Conservation (phyloP, 306 rosid genomes). For the Lupinus albus region DNA sequence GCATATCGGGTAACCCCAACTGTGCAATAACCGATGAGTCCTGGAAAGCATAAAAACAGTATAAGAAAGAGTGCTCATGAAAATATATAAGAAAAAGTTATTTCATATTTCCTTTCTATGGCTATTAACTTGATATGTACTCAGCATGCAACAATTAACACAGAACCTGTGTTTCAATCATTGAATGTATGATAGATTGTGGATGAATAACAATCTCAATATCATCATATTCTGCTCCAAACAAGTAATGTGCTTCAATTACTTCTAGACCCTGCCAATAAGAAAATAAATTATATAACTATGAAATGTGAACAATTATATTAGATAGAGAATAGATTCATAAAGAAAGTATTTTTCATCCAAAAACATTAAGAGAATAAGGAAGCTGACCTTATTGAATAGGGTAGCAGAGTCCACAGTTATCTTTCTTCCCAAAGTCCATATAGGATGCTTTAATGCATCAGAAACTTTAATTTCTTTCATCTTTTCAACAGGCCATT, state of each 20-base stretch:
- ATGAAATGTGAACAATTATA: neutral
- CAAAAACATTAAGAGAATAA: neutral
- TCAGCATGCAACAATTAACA: neutral
- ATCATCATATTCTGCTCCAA: slow-evolving; percentile 79
- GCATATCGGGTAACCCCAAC: slow-evolving; percentile 90
- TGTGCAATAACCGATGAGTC: slow-evolving; percentile 90
- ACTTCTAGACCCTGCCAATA: slow-evolving; percentile 81
- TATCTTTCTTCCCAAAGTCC: slow-evolving; percentile 91
- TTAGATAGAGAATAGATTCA: slow-evolving; percentile 34
- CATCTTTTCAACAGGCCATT: slow-evolving; percentile 82
- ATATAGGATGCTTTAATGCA: slow-evolving; percentile 91
- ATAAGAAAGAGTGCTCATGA: neutral
- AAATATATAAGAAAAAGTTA: neutral
- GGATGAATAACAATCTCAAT: slow-evolving; percentile 90
- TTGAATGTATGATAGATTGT: slow-evolving; percentile 86
- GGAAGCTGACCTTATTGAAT: slow-evolving; percentile 72
- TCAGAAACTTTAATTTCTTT: slow-evolving; percentile 80
- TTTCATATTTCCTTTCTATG: neutral
- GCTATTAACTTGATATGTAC: neutral
- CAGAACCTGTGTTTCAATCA: slow-evolving; percentile 85
- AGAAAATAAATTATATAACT: slow-evolving; percentile 5
- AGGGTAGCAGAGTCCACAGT: slow-evolving; percentile 93
- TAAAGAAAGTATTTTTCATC: neutral
- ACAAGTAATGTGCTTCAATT: slow-evolving; percentile 91
- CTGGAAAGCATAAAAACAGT: slow-evolving; percentile 36